Evolutionary conservation across 2,329 filamentous ascomycete genomes (phyloP), one percentile per base, ranked within the genome.

Genomic region (Geosmithia flava): DNA sequence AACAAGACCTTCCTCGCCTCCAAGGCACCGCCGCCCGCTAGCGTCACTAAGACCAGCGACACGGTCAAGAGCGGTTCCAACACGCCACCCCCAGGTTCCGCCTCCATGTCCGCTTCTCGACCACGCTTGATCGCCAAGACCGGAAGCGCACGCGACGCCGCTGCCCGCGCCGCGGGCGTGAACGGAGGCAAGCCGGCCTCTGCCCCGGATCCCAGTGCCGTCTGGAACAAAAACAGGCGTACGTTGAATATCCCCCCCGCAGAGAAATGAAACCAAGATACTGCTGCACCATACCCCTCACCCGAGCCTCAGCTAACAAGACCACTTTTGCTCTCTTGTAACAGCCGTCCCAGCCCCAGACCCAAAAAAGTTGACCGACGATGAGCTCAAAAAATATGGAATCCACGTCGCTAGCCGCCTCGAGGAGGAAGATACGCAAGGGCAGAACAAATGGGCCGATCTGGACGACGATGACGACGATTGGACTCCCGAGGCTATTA

Each of bases 191-290:
- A 82, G 53, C 58, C 74, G 33, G 71, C 74, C 17, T 60, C 75
- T 51, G 80, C 79, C 23, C 84, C 86, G 15, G 85, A 90, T 62
- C 74, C 78, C 29, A 85, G 71, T 62, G 83, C 76, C 47, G 86
- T 94, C 41, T 94, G 87, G 87, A 94, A 93, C 68, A 90, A 89
- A 67, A 94, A 93, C 62, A 76, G 83, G 70, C 85, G 86, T 84
- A 76, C 62, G 82, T 69, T 47, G 27, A 41, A 30, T 41, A 6
- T 17, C 33, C 13, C 15, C 8, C 10, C 3, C 41, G 20, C 2
- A 20, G 3, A 42, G 20, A 42, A 19, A 42, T 8, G 10, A 3
- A 7, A n/a, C n/a, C n/a, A n/a, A n/a, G n/a, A n/a, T n/a, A n/a
- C n/a, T 2, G 33, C 45, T 42, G 41, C 8, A 3, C 13, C 16